phyloP scores from a whole-genome alignment of 78 protist species.

The Mantamonas sphyraenae region DNA sequence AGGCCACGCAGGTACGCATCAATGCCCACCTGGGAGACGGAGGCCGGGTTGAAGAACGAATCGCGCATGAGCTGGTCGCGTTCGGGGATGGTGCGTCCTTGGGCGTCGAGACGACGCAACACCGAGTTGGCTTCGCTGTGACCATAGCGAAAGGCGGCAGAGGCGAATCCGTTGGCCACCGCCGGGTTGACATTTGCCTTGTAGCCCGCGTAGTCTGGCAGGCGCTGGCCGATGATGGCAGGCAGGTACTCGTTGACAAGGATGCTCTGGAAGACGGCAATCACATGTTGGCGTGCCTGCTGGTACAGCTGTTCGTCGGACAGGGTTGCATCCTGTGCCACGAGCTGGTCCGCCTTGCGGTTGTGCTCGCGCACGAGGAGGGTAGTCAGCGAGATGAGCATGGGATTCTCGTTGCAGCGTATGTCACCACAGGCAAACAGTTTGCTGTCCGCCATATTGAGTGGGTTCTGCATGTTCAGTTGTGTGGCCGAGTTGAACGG shows the following conservation, averaged over 20 bases:
- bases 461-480: not conserved
- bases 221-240: not conserved
- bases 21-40: not conserved
- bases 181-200: not conserved
- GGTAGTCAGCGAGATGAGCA: not conserved
- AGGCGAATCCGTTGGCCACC: not conserved
- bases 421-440: not conserved
- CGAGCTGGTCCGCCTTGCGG: too few relatives aligned
- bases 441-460: not conserved
- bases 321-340: too few relatives aligned
- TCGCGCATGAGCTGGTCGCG: not conserved
- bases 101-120: not conserved
- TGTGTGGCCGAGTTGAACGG: not conserved
- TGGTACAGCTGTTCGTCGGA: not conserved
- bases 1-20: constrained; percentile 1
- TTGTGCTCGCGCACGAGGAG: too few relatives aligned
- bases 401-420: not conserved
- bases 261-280: not conserved
- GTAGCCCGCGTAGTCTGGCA: constrained; percentile 1
- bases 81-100: not conserved
- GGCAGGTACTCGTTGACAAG: not conserved
- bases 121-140: not conserved
- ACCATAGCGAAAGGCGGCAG: constrained; percentile 10
- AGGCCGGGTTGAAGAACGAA: not conserved
- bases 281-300: not conserved